Percentiles rank a stretch among this genome's conserved stretches.
Evolutionary conservation across 768 basidiomycete genomes (phyloP).

Genomic region (Brasilioporus rufonigricans): DNA sequence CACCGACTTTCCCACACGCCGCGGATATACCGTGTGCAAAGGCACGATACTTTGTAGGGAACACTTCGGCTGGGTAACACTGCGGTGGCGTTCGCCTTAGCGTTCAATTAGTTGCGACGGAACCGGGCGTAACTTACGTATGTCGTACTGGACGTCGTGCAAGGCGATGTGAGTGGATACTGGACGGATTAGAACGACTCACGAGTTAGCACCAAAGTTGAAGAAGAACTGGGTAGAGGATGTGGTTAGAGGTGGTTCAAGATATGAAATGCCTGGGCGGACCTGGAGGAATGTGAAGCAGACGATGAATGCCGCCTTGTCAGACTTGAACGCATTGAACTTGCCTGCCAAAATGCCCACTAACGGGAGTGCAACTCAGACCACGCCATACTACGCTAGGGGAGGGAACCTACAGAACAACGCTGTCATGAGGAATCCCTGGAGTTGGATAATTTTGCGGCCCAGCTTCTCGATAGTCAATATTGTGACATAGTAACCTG

Average conservation of each 20-base stretch:
- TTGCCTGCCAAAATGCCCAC: conserved; percentile 68
- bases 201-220: conserved; percentile 78
- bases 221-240: conserved; percentile 60
- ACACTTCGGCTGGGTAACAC: conserved; percentile 77
- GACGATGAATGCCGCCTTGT: conserved; percentile 62
- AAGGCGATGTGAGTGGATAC: conserved; percentile 2
- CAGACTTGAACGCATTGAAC: conserved; percentile 46
- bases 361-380: conserved; percentile 20
- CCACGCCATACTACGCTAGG: background rate
- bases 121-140: conserved; percentile 37
- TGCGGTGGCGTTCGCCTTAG: conserved; percentile 23
- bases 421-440: conserved; percentile 70
- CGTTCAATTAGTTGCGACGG: background rate
- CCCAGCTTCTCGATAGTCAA: conserved; percentile 72
- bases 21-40: conserved; percentile 75
- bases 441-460: conserved; percentile 71
- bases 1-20: conserved; percentile 71
- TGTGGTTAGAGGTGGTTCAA: background rate
- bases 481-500: conserved; percentile 69
- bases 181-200: conserved; percentile 18
- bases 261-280: background rate
- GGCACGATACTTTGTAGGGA: conserved; percentile 73
- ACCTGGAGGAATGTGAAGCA: conserved; percentile 69
- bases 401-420: conserved; percentile 53
- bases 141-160: conserved; percentile 40